Conservation (phyloP, 1,284 basidiomycete species). For the Cutaneotrichosporon mucoides region DNA sequence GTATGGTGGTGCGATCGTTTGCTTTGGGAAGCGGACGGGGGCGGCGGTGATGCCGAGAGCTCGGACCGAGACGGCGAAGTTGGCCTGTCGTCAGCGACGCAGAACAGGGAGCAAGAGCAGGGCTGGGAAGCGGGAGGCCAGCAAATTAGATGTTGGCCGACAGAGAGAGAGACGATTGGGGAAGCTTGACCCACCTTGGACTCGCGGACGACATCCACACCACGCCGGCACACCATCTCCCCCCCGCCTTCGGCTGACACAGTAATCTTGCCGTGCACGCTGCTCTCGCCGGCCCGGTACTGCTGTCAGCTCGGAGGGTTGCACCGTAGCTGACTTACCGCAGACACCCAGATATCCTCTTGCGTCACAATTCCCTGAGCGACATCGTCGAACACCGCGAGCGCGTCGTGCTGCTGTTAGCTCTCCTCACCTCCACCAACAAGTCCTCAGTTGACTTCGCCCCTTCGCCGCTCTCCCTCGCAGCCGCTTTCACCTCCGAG, state of each 20-base stretch:
- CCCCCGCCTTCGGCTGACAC: conserved; percentile 25
- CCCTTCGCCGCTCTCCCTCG: too few relatives aligned
- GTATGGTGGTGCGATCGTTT: conserved; percentile 37
- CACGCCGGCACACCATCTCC: conserved; percentile 26
- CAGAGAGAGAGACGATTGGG: too few relatives aligned
- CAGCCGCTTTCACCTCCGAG: background rate
- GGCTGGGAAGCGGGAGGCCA: background rate
- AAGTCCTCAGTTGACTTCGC: too few relatives aligned
- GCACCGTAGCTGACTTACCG: conserved; percentile 27
- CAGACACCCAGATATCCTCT: conserved; percentile 48
- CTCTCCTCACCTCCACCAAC: background rate
- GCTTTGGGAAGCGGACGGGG: conserved; percentile 41
- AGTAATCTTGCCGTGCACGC: conserved; percentile 43
- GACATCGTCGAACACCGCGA: conserved; percentile 48
- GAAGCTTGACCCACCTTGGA: conserved; percentile 26
- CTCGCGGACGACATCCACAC: conserved; percentile 30
- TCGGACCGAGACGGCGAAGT: conserved; percentile 34
- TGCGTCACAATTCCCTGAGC: conserved; percentile 36
- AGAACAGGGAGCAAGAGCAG: background rate
- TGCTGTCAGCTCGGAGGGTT: conserved; percentile 8
- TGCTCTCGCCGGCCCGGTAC: conserved; percentile 36
- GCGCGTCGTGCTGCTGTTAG: conserved; percentile 42
- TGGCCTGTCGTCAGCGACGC: conserved; percentile 25
- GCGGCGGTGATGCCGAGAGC: conserved; percentile 22
- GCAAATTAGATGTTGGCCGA: background rate